Base-by-base conservation (phyloP, 345 rosid species). In the Chamaenerion angustifolium region DNA sequence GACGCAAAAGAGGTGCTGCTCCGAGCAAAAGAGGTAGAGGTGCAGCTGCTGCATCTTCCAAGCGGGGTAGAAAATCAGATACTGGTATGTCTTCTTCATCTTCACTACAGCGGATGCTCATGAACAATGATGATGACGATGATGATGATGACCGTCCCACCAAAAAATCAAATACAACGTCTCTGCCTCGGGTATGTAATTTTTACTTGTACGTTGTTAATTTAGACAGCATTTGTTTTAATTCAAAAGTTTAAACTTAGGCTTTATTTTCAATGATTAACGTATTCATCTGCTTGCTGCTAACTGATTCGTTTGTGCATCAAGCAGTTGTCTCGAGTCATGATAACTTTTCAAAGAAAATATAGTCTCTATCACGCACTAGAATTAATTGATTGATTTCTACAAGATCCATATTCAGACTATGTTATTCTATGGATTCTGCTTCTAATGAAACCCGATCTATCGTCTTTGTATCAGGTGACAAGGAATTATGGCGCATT, bases 401-500 rank as follows among this genome's bases (percentile, higher is more conserved):
- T 3, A 31, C 37, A 31, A 31, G 37, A 31, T 31, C 8, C 6
- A 31, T 4, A 8, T 31, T 5, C 5, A 31, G 37, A 31, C 5
- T 4, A 5, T 31, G 5, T 31, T 8, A 31, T 31, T 31, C 7
- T 31, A 8, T 7, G 37, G 6, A 31, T 18, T 61, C 47, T 51
- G 49, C 48, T 18, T 50, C 12, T 15, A 19, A 12, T 42, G 31
- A n/a, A 21, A 21, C 0, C 27, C n/a, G 31, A 52, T 44, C 8
- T 11, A 14, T 52, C 45, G 4, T 35, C 3, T 41, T 15, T 25
- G 35, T 57, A 31, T 57, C 56, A 88, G 96, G 86, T 75, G 45
- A 80, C 85, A 1, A 83, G 79, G 76, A 86, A 74, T 59, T 90
- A 90, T 51, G 98, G 98, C 51, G 86, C 96, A 70, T 71, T 90